Conservation (phyloP, 2,329 filamentous ascomycete genomes). For the Ophiobolus disseminans region DNA sequence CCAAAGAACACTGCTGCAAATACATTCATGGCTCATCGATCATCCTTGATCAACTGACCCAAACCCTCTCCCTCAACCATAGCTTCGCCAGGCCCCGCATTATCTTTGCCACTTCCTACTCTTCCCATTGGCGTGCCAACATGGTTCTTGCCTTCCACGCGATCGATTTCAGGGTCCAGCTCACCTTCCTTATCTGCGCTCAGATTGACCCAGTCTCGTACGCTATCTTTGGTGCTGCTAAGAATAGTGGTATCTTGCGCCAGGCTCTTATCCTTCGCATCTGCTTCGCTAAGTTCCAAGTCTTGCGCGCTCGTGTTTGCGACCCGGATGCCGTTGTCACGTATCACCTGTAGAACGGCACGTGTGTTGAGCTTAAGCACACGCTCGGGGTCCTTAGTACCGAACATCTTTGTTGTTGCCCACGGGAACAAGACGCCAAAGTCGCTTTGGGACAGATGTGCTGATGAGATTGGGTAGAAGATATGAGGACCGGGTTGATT, state of each 20-base stretch:
- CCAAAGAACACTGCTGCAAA: background rate
- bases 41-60: conserved; percentile 38
- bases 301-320: conserved; percentile 51
- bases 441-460: conserved; percentile 83
- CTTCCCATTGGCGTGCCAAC: conserved; percentile 13
- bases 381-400: conserved; percentile 73
- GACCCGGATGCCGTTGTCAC: conserved; percentile 53
- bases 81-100: conserved; percentile 32
- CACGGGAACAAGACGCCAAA: conserved; percentile 84
- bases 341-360: conserved; percentile 76
- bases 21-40: background rate
- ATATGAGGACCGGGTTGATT: conserved; percentile 64
- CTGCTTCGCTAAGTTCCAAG: conserved; percentile 44
- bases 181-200: conserved; percentile 9
- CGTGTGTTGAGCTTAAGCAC: conserved; percentile 84
- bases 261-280: conserved; percentile 11
- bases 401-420: conserved; percentile 59
- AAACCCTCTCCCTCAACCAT: conserved; percentile 47
- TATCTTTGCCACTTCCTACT: conserved; percentile 11
- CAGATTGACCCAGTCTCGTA: conserved; percentile 48
- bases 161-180: background rate
- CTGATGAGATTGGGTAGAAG: conserved; percentile 76
- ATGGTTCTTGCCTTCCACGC: conserved; percentile 9
- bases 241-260: conserved; percentile 44
- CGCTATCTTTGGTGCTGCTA: conserved; percentile 27